A percentile compares a stretch with the other conserved stretches of the same genome.
phyloP scores from a whole-genome alignment of 163 green algal genomes.

The Chloroidium sp. region DNA sequence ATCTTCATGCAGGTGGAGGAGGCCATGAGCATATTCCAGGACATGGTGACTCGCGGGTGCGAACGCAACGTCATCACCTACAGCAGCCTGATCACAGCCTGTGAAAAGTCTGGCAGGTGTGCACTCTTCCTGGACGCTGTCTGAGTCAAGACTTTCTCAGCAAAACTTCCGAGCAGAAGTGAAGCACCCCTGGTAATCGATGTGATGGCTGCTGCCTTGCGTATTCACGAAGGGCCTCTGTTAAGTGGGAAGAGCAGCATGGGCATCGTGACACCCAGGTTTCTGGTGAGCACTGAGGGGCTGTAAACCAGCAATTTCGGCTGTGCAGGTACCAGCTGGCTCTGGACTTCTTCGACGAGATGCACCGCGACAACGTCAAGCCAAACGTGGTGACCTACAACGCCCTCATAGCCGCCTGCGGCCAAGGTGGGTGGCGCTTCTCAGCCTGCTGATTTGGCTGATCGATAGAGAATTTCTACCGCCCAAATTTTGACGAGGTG shows the following conservation, averaged over 20 bases:
- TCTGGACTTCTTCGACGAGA: constrained; percentile 64
- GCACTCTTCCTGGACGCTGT: too few species aligned
- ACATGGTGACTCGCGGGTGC: constrained; percentile 58
- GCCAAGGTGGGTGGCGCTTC: constrained; percentile 34
- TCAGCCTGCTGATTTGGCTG: not conserved
- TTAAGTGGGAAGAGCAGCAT: too few species aligned
- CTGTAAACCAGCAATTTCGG: too few species aligned
- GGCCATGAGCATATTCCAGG: constrained; percentile 71
- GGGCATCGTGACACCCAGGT: too few species aligned
- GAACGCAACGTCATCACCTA: constrained; percentile 81
- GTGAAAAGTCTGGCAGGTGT: constrained; percentile 60
- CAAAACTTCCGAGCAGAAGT: too few species aligned
- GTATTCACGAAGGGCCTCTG: too few species aligned
- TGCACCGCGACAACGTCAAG: constrained; percentile 62
- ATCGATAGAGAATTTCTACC: not conserved
- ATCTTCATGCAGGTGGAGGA: constrained; percentile 44
- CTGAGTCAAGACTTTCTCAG: too few species aligned
- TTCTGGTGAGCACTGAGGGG: too few species aligned
- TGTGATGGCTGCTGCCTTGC: too few species aligned
- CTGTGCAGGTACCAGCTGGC: constrained; percentile 38
- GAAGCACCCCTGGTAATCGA: too few species aligned
- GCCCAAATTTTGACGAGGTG: not conserved
- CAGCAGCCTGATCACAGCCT: constrained; percentile 66
- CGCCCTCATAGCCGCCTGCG: constrained; percentile 74
- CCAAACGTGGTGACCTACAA: constrained; percentile 78